Evolutionary conservation across 345 rosid genomes (phyloP).

Genomic region (Passiflora organensis): DNA sequence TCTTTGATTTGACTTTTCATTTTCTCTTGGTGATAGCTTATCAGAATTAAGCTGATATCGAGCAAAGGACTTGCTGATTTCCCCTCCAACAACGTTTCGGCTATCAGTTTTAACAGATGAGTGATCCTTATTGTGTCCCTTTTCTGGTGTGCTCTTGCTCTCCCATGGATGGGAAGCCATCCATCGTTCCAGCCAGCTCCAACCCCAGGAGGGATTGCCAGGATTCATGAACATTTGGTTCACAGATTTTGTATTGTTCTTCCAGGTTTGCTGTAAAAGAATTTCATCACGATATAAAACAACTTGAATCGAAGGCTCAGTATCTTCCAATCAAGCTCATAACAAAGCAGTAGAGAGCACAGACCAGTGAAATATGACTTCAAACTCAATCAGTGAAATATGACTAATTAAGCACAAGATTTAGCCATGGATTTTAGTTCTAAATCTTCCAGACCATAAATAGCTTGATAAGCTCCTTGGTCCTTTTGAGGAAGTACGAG

Average conservation of each 20-base stretch:
- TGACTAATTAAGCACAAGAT: too few species aligned
- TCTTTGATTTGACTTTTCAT: constrained; percentile 47
- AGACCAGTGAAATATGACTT: too few species aligned
- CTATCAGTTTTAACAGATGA: constrained; percentile 42
- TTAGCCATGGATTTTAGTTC: too few species aligned
- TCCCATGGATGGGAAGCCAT: constrained; percentile 92
- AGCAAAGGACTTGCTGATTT: constrained; percentile 53
- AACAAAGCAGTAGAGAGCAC: too few species aligned
- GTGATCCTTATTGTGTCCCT: constrained; percentile 46
- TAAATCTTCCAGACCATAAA: too few species aligned
- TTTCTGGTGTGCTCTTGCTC: constrained; percentile 40
- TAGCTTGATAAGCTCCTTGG: too few species aligned
- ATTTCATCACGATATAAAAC: too few species aligned
- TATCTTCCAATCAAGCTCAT: too few species aligned
- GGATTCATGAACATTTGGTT: constrained; percentile 78
- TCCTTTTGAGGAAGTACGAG: not conserved
- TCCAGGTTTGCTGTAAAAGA: constrained; percentile 67
- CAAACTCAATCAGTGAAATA: not conserved
- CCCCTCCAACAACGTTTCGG: constrained; percentile 45
- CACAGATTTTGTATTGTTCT: constrained; percentile 55
- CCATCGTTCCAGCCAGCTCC: constrained; percentile 99
- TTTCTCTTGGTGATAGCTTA: too few species aligned
- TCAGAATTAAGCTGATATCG: constrained; percentile 62
- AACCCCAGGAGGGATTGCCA: constrained; percentile 88
- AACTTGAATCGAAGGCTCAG: too few species aligned